Percentiles rank a stretch among this genome's conserved stretches.
phyloP scores from a whole-genome alignment of 768 basidiomycete genomes.

The Leucosporidium creatinivorum region DNA sequence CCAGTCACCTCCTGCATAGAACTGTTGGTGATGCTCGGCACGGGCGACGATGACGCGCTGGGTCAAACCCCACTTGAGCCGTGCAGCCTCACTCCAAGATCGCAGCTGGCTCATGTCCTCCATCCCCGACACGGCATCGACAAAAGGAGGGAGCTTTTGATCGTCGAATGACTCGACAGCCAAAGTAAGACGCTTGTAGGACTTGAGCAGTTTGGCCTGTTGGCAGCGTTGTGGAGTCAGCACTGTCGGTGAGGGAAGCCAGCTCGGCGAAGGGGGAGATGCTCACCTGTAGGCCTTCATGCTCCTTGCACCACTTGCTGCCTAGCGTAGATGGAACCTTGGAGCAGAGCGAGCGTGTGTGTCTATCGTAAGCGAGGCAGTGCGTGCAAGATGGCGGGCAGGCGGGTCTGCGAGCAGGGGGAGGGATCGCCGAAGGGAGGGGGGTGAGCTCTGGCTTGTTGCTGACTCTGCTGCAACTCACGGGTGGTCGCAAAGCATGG shows the following conservation, averaged over 20 bases:
- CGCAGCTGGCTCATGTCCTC: constrained; percentile 5
- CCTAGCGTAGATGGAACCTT: background rate
- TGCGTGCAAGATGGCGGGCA: constrained; percentile 26
- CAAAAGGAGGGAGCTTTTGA: background rate
- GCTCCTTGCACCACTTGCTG: constrained; percentile 26
- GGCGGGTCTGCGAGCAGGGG: background rate
- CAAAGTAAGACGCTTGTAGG: constrained; percentile 28
- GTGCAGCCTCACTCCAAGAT: constrained; percentile 5
- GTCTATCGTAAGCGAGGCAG: constrained; percentile 29
- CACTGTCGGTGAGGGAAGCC: background rate
- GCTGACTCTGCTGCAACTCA: no score
- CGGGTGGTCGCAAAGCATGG: no score
- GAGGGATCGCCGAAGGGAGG: no score
- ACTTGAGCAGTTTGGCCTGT: constrained; percentile 33
- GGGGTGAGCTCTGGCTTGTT: no score
- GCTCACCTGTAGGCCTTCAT: constrained; percentile 30
- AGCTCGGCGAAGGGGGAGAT: no score
- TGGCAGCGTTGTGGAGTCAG: background rate
- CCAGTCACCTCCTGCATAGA: constrained; percentile 30
- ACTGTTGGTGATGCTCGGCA: constrained; percentile 29
- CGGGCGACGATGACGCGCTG: constrained; percentile 19
- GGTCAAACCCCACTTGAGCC: constrained; percentile 17
- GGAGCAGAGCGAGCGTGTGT: constrained; percentile 8
- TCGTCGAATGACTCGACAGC: constrained; percentile 23
- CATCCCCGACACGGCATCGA: constrained; percentile 4